A percentile compares a stretch with the other conserved stretches of the same genome.
Conservation (phyloP, 805 yeast species). For the Starmera amethionina region DNA sequence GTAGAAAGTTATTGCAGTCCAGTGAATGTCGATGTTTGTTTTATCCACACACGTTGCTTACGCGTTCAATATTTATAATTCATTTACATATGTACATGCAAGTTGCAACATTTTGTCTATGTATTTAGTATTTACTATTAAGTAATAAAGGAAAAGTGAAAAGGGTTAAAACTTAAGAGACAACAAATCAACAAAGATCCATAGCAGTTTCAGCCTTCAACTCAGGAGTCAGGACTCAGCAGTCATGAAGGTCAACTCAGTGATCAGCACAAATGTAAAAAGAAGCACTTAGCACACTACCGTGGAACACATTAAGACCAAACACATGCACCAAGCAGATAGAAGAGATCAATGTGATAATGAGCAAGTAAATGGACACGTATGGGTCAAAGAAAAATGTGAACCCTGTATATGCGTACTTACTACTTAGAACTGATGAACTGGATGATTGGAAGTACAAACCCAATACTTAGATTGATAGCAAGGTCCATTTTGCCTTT, state of each 20-base stretch:
- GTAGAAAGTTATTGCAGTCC: too few relatives aligned
- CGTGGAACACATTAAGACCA: constrained; percentile 5
- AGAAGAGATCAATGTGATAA: constrained; percentile 1
- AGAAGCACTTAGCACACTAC: neutral
- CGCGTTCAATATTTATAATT: too few relatives aligned
- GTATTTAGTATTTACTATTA: too few relatives aligned
- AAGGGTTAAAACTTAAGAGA: too few relatives aligned
- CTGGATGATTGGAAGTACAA: constrained; percentile 15
- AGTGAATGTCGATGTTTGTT: too few relatives aligned
- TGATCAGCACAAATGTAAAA: constrained; percentile 1
- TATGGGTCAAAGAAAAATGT: constrained; percentile 8
- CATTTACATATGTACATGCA: too few relatives aligned
- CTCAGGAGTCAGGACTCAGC: too few relatives aligned
- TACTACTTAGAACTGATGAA: constrained; percentile 14
- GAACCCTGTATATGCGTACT: constrained; percentile 12
- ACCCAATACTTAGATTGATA: constrained; percentile 11
- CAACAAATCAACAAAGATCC: too few relatives aligned
- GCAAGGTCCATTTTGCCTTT: constrained; percentile 15
- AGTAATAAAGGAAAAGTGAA: too few relatives aligned
- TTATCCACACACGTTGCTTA: too few relatives aligned
- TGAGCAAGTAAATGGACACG: constrained; percentile 3
- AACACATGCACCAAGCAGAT: constrained; percentile 1
- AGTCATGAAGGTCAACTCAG: constrained; percentile 1
- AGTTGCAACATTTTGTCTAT: too few relatives aligned
- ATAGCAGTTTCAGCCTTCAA: too few relatives aligned